Percentiles rank a stretch among this genome's conserved stretches.
Evolutionary conservation across 768 basidiomycete species (phyloP).

Genomic region (Lactarius akahatsu): DNA sequence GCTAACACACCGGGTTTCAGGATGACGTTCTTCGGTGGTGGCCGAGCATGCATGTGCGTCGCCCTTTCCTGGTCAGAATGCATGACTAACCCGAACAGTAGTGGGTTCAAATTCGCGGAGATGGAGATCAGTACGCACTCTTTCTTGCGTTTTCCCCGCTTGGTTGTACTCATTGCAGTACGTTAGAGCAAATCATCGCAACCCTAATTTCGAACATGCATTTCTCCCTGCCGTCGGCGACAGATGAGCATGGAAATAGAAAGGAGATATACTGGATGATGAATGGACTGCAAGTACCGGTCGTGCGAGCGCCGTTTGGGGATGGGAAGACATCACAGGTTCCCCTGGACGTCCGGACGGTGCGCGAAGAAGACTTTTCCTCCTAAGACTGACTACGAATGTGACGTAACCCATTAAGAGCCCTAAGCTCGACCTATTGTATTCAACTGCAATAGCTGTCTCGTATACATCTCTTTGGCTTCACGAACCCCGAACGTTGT

Average conservation of each 20-base stretch:
- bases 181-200: slow-evolving; percentile 39
- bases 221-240: slow-evolving; percentile 36
- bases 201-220: slow-evolving; percentile 39
- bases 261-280: slow-evolving; percentile 42
- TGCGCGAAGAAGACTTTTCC: slow-evolving; percentile 35
- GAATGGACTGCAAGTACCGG: slow-evolving; percentile 40
- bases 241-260: slow-evolving; percentile 34
- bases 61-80: not conserved
- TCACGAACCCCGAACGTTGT: no score
- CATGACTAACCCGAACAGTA: not conserved
- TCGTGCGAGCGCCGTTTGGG: slow-evolving; percentile 39
- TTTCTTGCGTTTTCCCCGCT: not conserved
- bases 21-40: slow-evolving; percentile 2
- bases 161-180: not conserved
- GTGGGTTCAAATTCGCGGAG: slow-evolving; percentile 1
- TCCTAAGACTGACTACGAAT: not conserved
- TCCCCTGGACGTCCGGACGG: slow-evolving; percentile 36
- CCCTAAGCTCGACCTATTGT: no score
- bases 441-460: no score
- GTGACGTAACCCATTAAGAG: not conserved
- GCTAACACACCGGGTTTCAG: not conserved
- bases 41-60: slow-evolving; percentile 1
- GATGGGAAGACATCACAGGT: slow-evolving; percentile 38
- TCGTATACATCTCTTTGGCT: no score
- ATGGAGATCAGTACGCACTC: slow-evolving; percentile 2